These are phyloP conservation scores for Pseudogymnoascus sp. DNA, from an alignment of 2,329 filamentous ascomycete genomes.

Conservation along the genomic window DNA sequence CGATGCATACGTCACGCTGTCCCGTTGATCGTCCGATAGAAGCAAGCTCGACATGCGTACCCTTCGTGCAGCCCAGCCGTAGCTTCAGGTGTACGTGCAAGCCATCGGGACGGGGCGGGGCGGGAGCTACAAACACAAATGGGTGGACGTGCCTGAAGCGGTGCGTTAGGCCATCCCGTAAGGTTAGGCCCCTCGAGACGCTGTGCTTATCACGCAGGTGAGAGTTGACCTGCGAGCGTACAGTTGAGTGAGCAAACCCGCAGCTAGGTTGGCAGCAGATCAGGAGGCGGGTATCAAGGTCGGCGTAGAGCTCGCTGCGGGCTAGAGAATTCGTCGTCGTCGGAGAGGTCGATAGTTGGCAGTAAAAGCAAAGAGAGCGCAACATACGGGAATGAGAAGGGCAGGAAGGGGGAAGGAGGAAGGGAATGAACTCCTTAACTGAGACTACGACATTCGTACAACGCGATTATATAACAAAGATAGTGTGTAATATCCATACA, in stretches of 20 bases:
- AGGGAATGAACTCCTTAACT: too few relatives aligned
- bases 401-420: conserved; percentile 11
- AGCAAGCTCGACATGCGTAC: background rate
- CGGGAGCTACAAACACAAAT: background rate
- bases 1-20: too few relatives aligned
- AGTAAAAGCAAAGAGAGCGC: too few relatives aligned
- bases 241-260: conserved; percentile 5
- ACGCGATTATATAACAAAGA: too few relatives aligned
- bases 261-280: conserved; percentile 2
- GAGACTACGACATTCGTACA: too few relatives aligned
- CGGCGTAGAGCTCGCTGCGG: background rate
- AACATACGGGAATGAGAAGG: background rate
- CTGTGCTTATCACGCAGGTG: background rate
- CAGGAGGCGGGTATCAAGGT: background rate
- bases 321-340: background rate
- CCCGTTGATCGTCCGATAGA: background rate
- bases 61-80: background rate
- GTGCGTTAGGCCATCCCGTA: background rate
- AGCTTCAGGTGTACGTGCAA: conserved; percentile 1
- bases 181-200: background rate
- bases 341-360: too few relatives aligned
- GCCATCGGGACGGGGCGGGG: background rate
- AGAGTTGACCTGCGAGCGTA: conserved; percentile 2
- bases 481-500: too few relatives aligned
- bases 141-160: background rate